Evolutionary conservation across 768 basidiomycete species (phyloP).

Genomic region (Suillus hirtellus): DNA sequence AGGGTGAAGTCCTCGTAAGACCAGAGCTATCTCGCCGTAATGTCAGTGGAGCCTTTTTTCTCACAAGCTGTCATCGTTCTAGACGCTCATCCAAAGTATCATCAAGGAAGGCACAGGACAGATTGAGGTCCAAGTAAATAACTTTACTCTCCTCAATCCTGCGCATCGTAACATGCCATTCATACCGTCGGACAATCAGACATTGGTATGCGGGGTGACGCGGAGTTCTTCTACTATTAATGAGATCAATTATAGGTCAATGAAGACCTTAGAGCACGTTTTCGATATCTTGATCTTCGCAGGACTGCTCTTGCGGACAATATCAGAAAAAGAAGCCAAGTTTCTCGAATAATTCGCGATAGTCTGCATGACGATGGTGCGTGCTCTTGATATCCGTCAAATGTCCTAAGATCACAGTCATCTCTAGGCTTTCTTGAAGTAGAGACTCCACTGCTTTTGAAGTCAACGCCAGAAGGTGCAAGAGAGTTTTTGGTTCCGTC

Average conservation of each 20-base stretch:
- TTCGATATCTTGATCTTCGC: constrained; percentile 89
- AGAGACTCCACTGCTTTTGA: constrained; percentile 88
- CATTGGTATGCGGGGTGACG: constrained; percentile 55
- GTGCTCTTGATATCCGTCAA: constrained; percentile 20
- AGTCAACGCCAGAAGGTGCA: constrained; percentile 93
- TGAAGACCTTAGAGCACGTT: constrained; percentile 81
- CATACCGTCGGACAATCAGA: constrained; percentile 72
- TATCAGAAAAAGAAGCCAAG: constrained; percentile 76
- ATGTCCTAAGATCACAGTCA: constrained; percentile 13
- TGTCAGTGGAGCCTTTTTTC: constrained; percentile 40
- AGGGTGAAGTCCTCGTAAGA: constrained; percentile 69
- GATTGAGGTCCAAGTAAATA: constrained; percentile 76
- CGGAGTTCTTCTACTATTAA: background rate
- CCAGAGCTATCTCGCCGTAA: constrained; percentile 62
- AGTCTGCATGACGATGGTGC: constrained; percentile 73
- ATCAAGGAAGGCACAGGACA: constrained; percentile 64
- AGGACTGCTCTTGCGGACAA: constrained; percentile 73
- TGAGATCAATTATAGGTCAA: constrained; percentile 55
- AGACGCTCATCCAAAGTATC: constrained; percentile 10
- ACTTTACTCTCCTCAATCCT: constrained; percentile 76
- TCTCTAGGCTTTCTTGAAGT: constrained; percentile 84
- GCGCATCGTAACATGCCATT: constrained; percentile 78
- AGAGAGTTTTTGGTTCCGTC: constrained; percentile 91
- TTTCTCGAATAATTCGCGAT: constrained; percentile 76
- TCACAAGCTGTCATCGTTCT: constrained; percentile 6